A percentile compares a stretch with the other conserved stretches of the same genome.
These are phyloP conservation scores for Nicotiana otophora DNA, from an alignment of 257 asterid species.

Conservation along the genomic window DNA sequence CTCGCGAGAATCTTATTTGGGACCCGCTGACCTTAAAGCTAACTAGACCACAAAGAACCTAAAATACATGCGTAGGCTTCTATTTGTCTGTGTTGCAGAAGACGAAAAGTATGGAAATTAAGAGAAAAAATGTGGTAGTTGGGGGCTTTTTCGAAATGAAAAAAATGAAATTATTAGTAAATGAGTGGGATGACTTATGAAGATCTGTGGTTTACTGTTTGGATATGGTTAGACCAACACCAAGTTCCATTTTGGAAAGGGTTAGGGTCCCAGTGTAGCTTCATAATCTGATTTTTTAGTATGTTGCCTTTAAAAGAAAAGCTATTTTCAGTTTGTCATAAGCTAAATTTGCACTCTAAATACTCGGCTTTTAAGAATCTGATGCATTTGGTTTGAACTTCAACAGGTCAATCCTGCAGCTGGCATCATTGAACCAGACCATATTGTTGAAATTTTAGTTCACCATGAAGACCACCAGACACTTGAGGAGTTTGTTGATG, in stretches of 20 bases:
- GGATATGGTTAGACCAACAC: neutral
- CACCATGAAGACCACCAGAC: constrained; percentile 72
- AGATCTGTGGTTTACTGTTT: neutral
- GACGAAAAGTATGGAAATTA: neutral
- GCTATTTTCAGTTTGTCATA: neutral
- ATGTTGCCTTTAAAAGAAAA: neutral
- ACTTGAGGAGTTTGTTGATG: constrained; percentile 85
- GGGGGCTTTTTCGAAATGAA: neutral
- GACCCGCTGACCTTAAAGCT: neutral
- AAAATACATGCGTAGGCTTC: neutral
- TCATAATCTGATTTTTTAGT: neutral
- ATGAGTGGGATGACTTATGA: neutral
- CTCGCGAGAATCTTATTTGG: neutral
- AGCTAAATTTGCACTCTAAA: neutral
- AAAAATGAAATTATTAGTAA: neutral
- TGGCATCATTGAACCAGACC: constrained; percentile 72
- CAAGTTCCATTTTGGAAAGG: neutral
- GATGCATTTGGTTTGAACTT: neutral
- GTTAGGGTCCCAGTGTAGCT: neutral
- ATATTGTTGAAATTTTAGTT: constrained; percentile 64
- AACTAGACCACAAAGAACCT: neutral
- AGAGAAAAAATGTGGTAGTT: neutral
- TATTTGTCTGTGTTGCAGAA: neutral
- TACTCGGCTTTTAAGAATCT: neutral
- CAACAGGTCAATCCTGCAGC: constrained; percentile 73